Evolutionary conservation across 2,329 filamentous ascomycete genomes (phyloP).

Genomic region (Colletotrichum ledebouriae): DNA sequence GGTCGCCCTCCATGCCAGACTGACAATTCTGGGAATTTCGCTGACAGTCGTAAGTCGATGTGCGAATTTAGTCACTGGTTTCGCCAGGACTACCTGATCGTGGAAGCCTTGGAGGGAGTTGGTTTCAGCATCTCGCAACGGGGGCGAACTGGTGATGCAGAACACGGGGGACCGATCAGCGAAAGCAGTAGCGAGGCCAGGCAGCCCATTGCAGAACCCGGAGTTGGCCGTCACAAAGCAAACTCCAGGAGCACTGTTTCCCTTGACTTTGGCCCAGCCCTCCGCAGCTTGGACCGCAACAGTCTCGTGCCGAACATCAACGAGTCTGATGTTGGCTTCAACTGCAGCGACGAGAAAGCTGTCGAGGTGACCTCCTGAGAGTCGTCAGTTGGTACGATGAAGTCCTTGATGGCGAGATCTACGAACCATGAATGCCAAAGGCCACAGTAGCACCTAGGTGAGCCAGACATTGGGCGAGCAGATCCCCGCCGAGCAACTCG

Average conservation of each 20-base stretch:
- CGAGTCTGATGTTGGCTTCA: constrained; percentile 32
- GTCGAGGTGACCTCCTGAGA: constrained; percentile 22
- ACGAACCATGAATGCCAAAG: constrained; percentile 20
- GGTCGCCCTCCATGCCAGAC: constrained; percentile 26
- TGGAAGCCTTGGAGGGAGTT: constrained; percentile 32
- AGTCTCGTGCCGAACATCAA: constrained; percentile 32
- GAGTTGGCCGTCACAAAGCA: constrained; percentile 36
- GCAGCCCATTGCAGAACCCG: constrained; percentile 25
- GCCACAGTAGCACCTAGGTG: constrained; percentile 22
- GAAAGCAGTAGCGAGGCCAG: constrained; percentile 23
- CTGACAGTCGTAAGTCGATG: constrained; percentile 12
- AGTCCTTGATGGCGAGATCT: not conserved
- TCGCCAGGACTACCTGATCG: constrained; percentile 29
- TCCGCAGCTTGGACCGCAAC: constrained; percentile 32
- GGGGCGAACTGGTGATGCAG: constrained; percentile 29
- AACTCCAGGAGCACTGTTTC: constrained; percentile 13
- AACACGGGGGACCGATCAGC: constrained; percentile 30
- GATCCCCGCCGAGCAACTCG: constrained; percentile 24
- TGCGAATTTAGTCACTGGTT: constrained; percentile 25
- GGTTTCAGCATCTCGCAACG: constrained; percentile 24
- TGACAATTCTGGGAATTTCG: constrained; percentile 30
- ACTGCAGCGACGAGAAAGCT: constrained; percentile 31
- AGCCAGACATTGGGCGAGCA: constrained; percentile 27
- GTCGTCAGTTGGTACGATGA: not conserved
- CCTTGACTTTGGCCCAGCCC: constrained; percentile 31